These are phyloP conservation scores for Hymenoscyphus linearis DNA, from an alignment of 2,329 filamentous ascomycete species.

Conservation along the genomic window DNA sequence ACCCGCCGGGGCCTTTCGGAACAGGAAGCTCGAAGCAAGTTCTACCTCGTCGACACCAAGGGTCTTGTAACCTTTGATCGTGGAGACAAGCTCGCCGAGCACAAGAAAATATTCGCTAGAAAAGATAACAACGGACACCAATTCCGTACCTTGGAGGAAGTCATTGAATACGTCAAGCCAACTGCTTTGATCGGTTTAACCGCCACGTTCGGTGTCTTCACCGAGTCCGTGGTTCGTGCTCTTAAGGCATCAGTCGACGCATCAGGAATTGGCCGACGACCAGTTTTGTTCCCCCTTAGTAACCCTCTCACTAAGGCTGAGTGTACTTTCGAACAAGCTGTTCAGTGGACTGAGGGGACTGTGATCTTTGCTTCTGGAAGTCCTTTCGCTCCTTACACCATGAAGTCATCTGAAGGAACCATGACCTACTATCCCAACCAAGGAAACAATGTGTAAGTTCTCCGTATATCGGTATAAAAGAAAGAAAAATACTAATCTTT, in stretches of 20 bases:
- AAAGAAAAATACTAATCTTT: constrained; percentile 29
- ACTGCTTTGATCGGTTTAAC: constrained; percentile 92
- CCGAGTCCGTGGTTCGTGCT: constrained; percentile 73
- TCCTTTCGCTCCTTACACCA: constrained; percentile 72
- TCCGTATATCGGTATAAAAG: constrained; percentile 34
- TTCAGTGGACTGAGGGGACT: constrained; percentile 84
- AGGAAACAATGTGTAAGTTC: constrained; percentile 82
- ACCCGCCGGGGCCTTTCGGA: constrained; percentile 86
- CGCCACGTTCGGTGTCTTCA: constrained; percentile 92
- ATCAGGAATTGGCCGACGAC: constrained; percentile 64
- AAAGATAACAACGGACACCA: constrained; percentile 60
- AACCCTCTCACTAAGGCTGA: constrained; percentile 96
- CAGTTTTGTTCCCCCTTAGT: constrained; percentile 93
- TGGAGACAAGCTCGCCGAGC: constrained; percentile 87
- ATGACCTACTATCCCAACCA: constrained; percentile 73
- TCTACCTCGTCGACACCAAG: constrained; percentile 97
- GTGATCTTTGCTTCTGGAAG: constrained; percentile 94
- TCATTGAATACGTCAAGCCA: constrained; percentile 91
- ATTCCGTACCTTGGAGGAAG: constrained; percentile 78
- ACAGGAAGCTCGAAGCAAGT: constrained; percentile 80
- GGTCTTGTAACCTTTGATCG: constrained; percentile 91
- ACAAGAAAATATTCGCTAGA: constrained; percentile 70
- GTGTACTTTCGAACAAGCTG: constrained; percentile 92
- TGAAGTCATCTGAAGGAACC: constrained; percentile 54
- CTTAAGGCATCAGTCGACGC: constrained; percentile 59